Conservation (phyloP, 176 grass and related monocot species). For the Rhipidocladum racemiflorum region DNA sequence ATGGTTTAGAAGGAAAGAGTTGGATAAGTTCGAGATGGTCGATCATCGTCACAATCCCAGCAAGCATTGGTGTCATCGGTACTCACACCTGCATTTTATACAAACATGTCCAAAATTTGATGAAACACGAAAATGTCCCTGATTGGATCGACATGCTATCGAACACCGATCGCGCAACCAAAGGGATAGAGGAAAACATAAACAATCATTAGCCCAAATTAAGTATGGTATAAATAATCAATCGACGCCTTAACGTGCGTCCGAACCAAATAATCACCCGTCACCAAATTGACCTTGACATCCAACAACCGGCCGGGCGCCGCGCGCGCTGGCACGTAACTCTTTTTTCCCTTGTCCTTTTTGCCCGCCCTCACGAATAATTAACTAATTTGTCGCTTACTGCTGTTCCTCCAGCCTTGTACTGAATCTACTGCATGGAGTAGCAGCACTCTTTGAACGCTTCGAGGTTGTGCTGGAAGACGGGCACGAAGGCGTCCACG, state of each 20-base stretch:
- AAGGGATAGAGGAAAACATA: not conserved
- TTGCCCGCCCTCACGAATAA: too few species aligned
- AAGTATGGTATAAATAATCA: not conserved
- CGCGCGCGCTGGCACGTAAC: not conserved
- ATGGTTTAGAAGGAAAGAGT: not conserved
- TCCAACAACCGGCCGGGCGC: not conserved
- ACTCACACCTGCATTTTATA: not conserved
- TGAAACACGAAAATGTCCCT: not conserved
- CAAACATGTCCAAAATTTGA: not conserved
- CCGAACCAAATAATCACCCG: not conserved
- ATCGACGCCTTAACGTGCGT: not conserved
- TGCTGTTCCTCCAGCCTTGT: not conserved
- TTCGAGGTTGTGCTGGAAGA: conserved; percentile 58
- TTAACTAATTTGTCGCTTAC: too few species aligned
- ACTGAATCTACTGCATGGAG: conserved; percentile 52
- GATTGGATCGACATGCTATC: not conserved
- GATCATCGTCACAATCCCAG: not conserved
- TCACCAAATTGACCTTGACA: not conserved
- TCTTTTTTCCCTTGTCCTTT: not conserved
- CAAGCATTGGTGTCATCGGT: not conserved
- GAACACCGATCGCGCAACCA: not conserved
- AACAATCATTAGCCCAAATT: not conserved
- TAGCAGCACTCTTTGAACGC: conserved; percentile 65
- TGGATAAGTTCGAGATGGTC: not conserved
- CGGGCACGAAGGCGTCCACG: conserved; percentile 65